Conservation (phyloP, 2,329 filamentous ascomycete genomes). For the Fusarium anguioides region DNA sequence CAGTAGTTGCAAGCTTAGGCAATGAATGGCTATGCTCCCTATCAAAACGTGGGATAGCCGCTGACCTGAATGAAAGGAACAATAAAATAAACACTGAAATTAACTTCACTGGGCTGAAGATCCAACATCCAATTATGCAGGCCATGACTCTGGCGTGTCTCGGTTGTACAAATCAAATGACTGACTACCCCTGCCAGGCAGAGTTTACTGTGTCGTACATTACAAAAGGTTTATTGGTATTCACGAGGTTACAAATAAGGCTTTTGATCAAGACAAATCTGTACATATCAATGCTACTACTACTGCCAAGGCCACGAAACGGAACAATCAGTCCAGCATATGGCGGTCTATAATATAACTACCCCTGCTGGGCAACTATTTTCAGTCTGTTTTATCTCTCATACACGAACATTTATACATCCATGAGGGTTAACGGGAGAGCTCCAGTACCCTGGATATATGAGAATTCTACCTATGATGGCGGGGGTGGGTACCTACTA, state of each 20-base stretch:
- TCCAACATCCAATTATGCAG: background rate
- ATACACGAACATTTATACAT: background rate
- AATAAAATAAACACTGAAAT: background rate
- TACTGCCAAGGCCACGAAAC: too few species aligned
- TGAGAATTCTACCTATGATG: background rate
- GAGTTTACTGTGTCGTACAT: background rate
- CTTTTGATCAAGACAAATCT: background rate
- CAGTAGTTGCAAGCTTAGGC: background rate
- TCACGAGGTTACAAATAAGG: too few species aligned
- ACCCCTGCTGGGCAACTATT: background rate
- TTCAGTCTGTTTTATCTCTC: constrained; percentile 10
- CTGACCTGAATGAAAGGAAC: too few species aligned
- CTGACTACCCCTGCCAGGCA: constrained; percentile 24
- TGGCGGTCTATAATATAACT: constrained; percentile 18
- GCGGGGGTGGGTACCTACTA: constrained; percentile 33
- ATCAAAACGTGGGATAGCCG: background rate
- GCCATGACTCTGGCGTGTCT: background rate
- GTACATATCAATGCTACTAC: background rate
- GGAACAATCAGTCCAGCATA: background rate
- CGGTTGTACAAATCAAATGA: constrained; percentile 31
- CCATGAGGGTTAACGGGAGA: constrained; percentile 3
- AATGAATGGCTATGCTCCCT: background rate
- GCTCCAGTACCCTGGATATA: constrained; percentile 3
- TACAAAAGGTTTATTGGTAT: too few species aligned
- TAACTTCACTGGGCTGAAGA: background rate